Conservation (phyloP, 768 basidiomycete genomes). For the Lenzites betulinus region DNA sequence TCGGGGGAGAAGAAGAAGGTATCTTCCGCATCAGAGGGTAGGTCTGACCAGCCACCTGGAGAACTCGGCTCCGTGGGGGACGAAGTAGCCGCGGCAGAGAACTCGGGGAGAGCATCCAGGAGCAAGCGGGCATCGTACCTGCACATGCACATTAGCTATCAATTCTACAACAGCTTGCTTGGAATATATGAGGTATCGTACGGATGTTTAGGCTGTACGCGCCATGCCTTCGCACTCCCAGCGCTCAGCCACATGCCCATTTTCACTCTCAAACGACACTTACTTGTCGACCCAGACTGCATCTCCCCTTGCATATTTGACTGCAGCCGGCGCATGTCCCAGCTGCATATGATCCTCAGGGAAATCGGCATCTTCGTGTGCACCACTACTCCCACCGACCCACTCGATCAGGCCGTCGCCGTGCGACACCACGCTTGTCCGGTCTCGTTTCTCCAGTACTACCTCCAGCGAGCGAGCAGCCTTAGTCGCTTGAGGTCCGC, state of each 20-base stretch:
- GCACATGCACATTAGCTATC: constrained; percentile 14
- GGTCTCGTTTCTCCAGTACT: constrained; percentile 18
- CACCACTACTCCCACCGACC: not conserved
- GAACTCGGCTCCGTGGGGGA: constrained; percentile 36
- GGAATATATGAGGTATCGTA: no score
- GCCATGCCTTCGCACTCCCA: constrained; percentile 13
- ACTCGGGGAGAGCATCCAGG: constrained; percentile 50
- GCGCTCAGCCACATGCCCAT: not conserved
- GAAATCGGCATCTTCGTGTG: not conserved
- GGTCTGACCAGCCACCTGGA: constrained; percentile 76
- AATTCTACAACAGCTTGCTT: no score
- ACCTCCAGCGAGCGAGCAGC: constrained; percentile 42
- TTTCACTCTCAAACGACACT: constrained; percentile 31
- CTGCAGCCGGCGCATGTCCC: not conserved
- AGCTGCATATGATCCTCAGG: constrained; percentile 16
- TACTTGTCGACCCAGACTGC: constrained; percentile 85
- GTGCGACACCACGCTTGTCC: constrained; percentile 17
- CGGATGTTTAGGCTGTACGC: constrained; percentile 20
- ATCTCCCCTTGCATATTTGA: constrained; percentile 23
- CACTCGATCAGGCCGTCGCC: constrained; percentile 39
- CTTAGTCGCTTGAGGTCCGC: constrained; percentile 46
- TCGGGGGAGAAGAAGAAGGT: constrained; percentile 74
- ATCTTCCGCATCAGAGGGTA: constrained; percentile 85
- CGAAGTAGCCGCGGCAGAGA: constrained; percentile 13
- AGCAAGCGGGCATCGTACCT: constrained; percentile 85